These are phyloP conservation scores for Phytophthora litchii DNA, from an alignment of 352 stramenopile species.

Conservation along the genomic window DNA sequence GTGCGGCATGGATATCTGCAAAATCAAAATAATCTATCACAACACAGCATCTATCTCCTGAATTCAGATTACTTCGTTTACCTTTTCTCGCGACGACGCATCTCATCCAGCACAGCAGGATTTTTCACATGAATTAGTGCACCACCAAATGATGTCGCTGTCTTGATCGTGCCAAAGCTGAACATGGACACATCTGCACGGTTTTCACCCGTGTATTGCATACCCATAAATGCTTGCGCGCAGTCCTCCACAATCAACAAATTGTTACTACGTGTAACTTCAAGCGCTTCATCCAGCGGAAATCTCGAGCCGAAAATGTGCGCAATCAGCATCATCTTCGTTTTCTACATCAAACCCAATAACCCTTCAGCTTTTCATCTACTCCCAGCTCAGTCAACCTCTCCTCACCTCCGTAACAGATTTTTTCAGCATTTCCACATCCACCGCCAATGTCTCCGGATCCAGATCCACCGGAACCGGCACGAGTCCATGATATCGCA, in stretches of 20 bases:
- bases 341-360: constrained; percentile 44
- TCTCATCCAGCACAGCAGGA: constrained; percentile 54
- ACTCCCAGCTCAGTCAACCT: not conserved
- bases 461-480: constrained; percentile 77
- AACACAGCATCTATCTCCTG: not conserved
- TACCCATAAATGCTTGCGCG: constrained; percentile 73
- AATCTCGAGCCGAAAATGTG: constrained; percentile 81
- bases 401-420: constrained; percentile 49
- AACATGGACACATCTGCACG: constrained; percentile 83
- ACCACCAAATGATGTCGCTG: constrained; percentile 78
- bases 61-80: constrained; percentile 13
- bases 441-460: constrained; percentile 62
- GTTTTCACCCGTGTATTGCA: constrained; percentile 66
- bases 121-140: constrained; percentile 73
- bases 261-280: constrained; percentile 54
- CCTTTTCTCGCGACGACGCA: constrained; percentile 69
- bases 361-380: constrained; percentile 1
- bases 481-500: constrained; percentile 77
- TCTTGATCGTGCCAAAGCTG: constrained; percentile 91
- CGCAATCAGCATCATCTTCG: constrained; percentile 71
- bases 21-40: not conserved
- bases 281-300: constrained; percentile 55
- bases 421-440: constrained; percentile 49
- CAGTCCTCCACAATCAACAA: constrained; percentile 84
- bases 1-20: constrained; percentile 63